A percentile compares a stretch with the other conserved stretches of the same genome.
Conservation (phyloP, 805 yeast species). For the Metschnikowia gelsemii region DNA sequence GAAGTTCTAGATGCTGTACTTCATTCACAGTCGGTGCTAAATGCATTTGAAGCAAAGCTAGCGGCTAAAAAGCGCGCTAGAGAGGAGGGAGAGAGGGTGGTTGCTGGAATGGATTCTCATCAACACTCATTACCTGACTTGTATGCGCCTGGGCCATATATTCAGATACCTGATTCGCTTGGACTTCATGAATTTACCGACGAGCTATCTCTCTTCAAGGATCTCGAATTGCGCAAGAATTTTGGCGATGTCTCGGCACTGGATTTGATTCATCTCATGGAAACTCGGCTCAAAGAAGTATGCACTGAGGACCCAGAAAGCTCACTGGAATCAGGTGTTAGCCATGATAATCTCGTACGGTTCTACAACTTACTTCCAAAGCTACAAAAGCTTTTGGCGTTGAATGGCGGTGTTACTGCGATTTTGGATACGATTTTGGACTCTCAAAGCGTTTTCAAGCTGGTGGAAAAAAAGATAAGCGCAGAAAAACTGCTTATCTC, state of each 20-base stretch:
- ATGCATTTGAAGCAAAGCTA: slow-evolving; percentile 15
- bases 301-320: neutral
- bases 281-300: slow-evolving; percentile 4
- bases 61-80: slow-evolving; percentile 11
- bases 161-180: slow-evolving; percentile 18
- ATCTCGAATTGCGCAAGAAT: slow-evolving; percentile 6
- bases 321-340: slow-evolving; percentile 1
- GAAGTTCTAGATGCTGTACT: slow-evolving; percentile 20
- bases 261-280: slow-evolving; percentile 10
- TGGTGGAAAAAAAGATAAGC: slow-evolving; percentile 18
- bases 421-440: slow-evolving; percentile 56
- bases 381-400: slow-evolving; percentile 12
- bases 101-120: too few relatives aligned
- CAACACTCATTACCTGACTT: too few relatives aligned
- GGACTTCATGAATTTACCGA: slow-evolving; percentile 12
- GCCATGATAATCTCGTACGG: slow-evolving; percentile 2
- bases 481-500: neutral
- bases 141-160: slow-evolving; percentile 10
- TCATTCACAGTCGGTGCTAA: slow-evolving; percentile 15
- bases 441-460: slow-evolving; percentile 36
- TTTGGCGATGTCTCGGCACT: slow-evolving; percentile 8
- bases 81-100: neutral
- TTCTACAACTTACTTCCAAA: slow-evolving; percentile 11
- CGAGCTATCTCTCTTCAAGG: slow-evolving; percentile 11
- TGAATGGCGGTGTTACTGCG: slow-evolving; percentile 59